A percentile compares a stretch with the other conserved stretches of the same genome.
These are phyloP conservation scores for Sequoiadendron giganteum DNA, from an alignment of 75 land plant species.

Conservation along the genomic window DNA sequence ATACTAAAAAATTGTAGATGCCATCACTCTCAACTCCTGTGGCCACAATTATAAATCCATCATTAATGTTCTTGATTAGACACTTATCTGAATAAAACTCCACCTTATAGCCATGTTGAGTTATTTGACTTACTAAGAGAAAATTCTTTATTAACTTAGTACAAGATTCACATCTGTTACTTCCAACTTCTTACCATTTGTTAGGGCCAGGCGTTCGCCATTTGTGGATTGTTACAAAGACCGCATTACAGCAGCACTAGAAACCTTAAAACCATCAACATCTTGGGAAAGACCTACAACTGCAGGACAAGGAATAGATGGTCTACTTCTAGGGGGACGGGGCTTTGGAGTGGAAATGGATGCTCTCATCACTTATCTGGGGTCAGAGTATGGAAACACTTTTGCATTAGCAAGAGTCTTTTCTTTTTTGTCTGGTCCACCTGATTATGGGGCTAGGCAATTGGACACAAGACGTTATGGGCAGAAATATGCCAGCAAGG, in stretches of 20 bases:
- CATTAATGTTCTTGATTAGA: too few species aligned
- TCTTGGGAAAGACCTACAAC: slow-evolving; percentile 96
- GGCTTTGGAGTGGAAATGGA: slow-evolving; percentile 99
- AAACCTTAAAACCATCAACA: slow-evolving; percentile 90
- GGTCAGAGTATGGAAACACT: slow-evolving; percentile 92
- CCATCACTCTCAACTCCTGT: too few species aligned
- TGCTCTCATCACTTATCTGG: slow-evolving; percentile 84
- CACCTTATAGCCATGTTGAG: too few species aligned
- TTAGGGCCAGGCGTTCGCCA: too few species aligned
- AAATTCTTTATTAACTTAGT: too few species aligned
- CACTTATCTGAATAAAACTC: too few species aligned
- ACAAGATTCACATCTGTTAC: too few species aligned
- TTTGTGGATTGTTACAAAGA: slow-evolving; percentile 94
- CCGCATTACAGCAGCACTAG: slow-evolving; percentile 88
- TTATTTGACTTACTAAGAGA: too few species aligned
- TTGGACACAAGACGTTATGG: slow-evolving; percentile 96
- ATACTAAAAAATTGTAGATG: too few species aligned
- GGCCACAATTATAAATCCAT: too few species aligned
- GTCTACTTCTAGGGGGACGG: slow-evolving; percentile 86
- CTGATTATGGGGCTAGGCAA: slow-evolving; percentile 99
- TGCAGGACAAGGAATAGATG: slow-evolving; percentile 90
- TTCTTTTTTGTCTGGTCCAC: slow-evolving; percentile 97
- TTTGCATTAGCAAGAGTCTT: slow-evolving; percentile 97
- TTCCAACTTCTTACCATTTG: too few species aligned
- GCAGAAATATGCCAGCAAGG: slow-evolving; percentile 98